Base-by-base conservation (phyloP, 2,329 filamentous ascomycete species). In the Escovopsis sp. region DNA sequence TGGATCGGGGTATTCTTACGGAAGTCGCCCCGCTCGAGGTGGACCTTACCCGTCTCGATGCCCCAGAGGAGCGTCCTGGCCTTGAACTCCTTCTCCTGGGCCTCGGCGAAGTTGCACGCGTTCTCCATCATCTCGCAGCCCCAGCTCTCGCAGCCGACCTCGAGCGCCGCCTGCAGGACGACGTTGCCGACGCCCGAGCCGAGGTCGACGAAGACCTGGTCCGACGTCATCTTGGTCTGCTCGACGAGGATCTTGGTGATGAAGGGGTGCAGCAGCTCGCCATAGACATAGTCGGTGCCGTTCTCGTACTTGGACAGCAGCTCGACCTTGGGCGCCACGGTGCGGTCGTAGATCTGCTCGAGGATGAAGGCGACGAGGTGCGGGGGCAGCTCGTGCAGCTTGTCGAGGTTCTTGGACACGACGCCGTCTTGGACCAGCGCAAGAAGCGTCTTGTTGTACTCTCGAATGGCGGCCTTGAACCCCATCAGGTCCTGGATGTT, bases 181-280 rank as follows among this genome's bases (percentile, higher is more conserved):
- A 96, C 89, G 56, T 96, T 98, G 38, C 89, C 91, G 13, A 96
- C 91, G 27, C 91, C 91, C 2, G 89, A 96, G 39, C 91, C 91
- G 12, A 98, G 72, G 56, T 98, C 91, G 45, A 98, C 80, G 57
- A 98, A 96, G 32, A 93, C 77, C 51, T 93, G 83, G 39, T 80
- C 74, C 1, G 84, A 89, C 45, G 76, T 87, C 58, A 96, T 76
- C 36, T 76, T 70, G 3, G 83, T 82, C 57, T 85, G 75, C 50
- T 79, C 70, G 13, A 79, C 74, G 51, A 98, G 79, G 45, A 96
- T 85, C 44, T 80, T 76, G 47, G 81, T 83, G 48, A 91, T 75
- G 56, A 98, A 93, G 2, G 80, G 79, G 15, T 87, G 82, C 27
- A 91, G 70, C 24, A 98, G 74, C 60, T 98, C 91, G 56, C 91